Base-by-base conservation (phyloP, 1,139 yeast genomes). In the Diutina pseudorugosa region DNA sequence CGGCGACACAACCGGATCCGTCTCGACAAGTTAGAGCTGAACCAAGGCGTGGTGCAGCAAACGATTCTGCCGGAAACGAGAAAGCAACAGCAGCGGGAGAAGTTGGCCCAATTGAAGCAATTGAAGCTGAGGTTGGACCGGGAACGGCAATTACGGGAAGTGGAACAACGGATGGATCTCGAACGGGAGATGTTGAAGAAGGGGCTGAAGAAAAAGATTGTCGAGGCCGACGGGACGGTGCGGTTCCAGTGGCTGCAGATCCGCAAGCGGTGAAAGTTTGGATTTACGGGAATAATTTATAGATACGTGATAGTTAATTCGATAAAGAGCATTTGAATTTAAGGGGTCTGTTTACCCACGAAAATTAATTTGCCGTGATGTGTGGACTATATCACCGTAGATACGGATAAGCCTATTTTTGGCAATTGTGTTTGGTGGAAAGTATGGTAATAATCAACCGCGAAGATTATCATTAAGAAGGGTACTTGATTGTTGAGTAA, bases 151-250 rank as follows among this genome's bases (percentile, higher is more conserved):
- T 73, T 93, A 58, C 72, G 73, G 51, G 77, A 77, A 55, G 88
- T 91, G 16, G 87, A 87, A 62, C 74, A 75, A 50, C 79, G 82
- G 61, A 82, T 90, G 83, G 87, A 84, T 53, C 62, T 77, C 55
- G 94, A 90, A 60, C 79, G 86, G 55, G 95, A 91, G 63, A 76
- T 90, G 55, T 88, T 91, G 96, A 88, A 88, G 65, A 85, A 83
- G 59, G 98, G 98, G 0, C 81, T 81, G 55, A 88, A 86, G 69
- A 86, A 85, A 75, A 91, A 90, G 71, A 65, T 84, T 3, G 73
- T 77, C 5, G 83, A 76, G 54, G 68, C 74, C 14, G 75, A 79
- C 48, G 98, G 97, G 2, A 77, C 77, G 55, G 77, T 77, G 0
- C 73, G 75, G n/a, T 91, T 79, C 71, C 87, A 87, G 70, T 91